These are phyloP conservation scores for Biscogniauxia marginata DNA, from an alignment of 2,329 filamentous ascomycete genomes.

Conservation along the genomic window DNA sequence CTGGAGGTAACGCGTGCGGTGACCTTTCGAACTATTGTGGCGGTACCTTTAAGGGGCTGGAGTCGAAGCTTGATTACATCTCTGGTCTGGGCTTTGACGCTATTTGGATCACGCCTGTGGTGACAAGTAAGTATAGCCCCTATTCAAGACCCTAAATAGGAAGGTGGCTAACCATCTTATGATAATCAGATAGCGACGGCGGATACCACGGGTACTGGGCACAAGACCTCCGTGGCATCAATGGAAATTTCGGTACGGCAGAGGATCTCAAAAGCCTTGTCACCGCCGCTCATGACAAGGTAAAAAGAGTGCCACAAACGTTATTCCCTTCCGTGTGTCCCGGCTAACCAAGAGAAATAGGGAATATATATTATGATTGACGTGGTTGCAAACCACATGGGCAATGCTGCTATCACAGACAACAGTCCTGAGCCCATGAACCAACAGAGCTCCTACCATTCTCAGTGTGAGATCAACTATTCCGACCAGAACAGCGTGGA, in stretches of 20 bases:
- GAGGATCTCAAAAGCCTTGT: constrained; percentile 59
- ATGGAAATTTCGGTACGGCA: constrained; percentile 57
- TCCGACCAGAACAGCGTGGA: constrained; percentile 46
- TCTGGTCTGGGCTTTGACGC: constrained; percentile 59
- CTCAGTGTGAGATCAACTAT: constrained; percentile 58
- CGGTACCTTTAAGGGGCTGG: constrained; percentile 58
- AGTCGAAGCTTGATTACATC: constrained; percentile 62
- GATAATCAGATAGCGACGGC: constrained; percentile 33
- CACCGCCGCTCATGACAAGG: constrained; percentile 56
- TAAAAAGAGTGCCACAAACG: constrained; percentile 32
- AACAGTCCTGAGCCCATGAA: constrained; percentile 46
- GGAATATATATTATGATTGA: constrained; percentile 45
- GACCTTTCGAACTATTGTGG: constrained; percentile 54
- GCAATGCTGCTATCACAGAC: constrained; percentile 48
- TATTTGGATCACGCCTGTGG: constrained; percentile 59
- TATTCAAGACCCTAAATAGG: background rate
- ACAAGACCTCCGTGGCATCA: constrained; percentile 50
- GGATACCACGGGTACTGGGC: constrained; percentile 59
- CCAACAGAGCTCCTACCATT: constrained; percentile 57
- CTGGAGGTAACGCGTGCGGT: constrained; percentile 42
- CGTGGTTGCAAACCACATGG: constrained; percentile 55
- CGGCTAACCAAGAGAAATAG: background rate
- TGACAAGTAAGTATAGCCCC: constrained; percentile 37
- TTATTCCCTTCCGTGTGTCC: background rate
- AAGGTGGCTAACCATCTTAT: background rate